Percentiles rank a stretch among this genome's conserved stretches.
Evolutionary conservation across 257 asterid genomes (phyloP).

Genomic region (Solanum medicagineum): DNA sequence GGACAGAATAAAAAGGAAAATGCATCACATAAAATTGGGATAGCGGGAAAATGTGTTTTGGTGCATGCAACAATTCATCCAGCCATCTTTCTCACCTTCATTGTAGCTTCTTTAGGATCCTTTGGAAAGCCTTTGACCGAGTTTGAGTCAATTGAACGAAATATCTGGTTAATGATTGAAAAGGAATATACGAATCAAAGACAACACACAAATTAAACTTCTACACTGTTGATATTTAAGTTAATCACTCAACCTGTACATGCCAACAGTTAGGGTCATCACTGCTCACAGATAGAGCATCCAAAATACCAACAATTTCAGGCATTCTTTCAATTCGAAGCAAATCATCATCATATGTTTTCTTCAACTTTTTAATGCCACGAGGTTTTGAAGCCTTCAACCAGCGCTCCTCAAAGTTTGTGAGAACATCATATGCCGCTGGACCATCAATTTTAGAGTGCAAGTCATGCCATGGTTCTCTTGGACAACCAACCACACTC

Average conservation of each 20-base stretch:
- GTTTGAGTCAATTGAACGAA: slow-evolving; percentile 96
- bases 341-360: slow-evolving; percentile 76
- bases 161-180: slow-evolving; percentile 36
- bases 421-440: slow-evolving; percentile 89
- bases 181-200: background rate
- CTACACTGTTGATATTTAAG: background rate
- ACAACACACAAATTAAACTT: background rate
- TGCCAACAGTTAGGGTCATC: slow-evolving; percentile 87
- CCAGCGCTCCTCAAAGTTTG: slow-evolving; percentile 96
- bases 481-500: slow-evolving; percentile 61
- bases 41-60: background rate
- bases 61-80: background rate
- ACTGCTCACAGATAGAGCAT: slow-evolving; percentile 54
- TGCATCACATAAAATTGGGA: background rate
- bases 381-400: slow-evolving; percentile 79
- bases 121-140: slow-evolving; percentile 90
- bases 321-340: slow-evolving; percentile 82
- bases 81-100: slow-evolving; percentile 38
- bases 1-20: background rate
- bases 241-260: slow-evolving; percentile 49
- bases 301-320: slow-evolving; percentile 65
- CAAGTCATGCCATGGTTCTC: slow-evolving; percentile 99
- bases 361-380: slow-evolving; percentile 74
- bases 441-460: slow-evolving; percentile 95
- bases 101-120: slow-evolving; percentile 76